Base-by-base conservation (phyloP, 208 protist species). In the Polymyxa betae region DNA sequence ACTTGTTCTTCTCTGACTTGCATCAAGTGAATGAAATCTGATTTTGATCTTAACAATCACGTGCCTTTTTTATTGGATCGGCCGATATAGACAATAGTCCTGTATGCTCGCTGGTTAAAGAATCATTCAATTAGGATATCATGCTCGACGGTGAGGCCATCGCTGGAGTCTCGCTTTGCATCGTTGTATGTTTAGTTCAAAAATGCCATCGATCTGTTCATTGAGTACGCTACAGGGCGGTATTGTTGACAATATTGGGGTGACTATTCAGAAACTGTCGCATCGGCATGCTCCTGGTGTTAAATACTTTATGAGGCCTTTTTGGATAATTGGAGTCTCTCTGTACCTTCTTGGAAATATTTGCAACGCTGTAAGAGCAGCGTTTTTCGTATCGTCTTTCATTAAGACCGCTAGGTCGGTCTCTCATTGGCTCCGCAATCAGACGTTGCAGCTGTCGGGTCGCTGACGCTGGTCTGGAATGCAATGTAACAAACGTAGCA, bases 331-430 rank as follows among this genome's bases (percentile, higher is more conserved):
- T 29, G 54, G 54, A 32, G 54, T 66, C 29, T 66, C 54, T 32
- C 16, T 66, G 54, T 66, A 66, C 54, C 54, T 66, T 66, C 54
- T 66, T 66, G 54, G 54, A 32, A 66, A 66, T 29, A 66, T 66
- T 29, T 66, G 54, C 54, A 66, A 66, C 29, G 54, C 54, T 16
- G 54, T 66, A 66, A 32, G 54, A 16, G 16, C 20, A 32, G 16
- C 20, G 54, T 66, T n/a, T n/a, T n/a, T n/a, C n/a, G n/a, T n/a
- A n/a, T 29, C 29, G 54, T 66, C 54, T 32, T 16, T 66, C 54
- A 66, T 66, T 29, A 66, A 66, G 20, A 66, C 16, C 54, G 54
- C 16, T 66, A 66, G 54, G 20, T 66, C 20, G 54, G 54, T 32
- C 54, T 66, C 20, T 66, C 54, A 32, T 29, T 66, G 54, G 54